phyloP scores from a whole-genome alignment of 208 protist species.

The Trypanosoma rangeli region DNA sequence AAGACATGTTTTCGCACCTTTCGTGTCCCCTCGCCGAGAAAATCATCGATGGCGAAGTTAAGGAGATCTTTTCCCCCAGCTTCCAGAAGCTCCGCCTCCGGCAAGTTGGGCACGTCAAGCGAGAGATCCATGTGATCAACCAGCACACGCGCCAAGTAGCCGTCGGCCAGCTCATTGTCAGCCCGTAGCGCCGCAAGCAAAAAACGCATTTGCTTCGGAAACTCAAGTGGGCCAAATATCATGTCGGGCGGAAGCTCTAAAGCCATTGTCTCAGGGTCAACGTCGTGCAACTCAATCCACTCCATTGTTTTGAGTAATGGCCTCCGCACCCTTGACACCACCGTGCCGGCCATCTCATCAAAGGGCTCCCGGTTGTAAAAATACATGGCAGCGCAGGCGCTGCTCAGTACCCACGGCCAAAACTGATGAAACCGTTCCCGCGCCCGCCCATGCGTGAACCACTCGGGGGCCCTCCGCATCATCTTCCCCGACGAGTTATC shows the following conservation, averaged over 20 bases:
- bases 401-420: constrained; percentile 88
- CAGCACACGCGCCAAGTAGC: constrained; percentile 84
- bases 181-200: constrained; percentile 78
- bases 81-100: constrained; percentile 63
- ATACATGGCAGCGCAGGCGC: constrained; percentile 75
- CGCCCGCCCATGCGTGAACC: constrained; percentile 81
- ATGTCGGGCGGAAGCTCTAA: constrained; percentile 88
- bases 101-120: constrained; percentile 71
- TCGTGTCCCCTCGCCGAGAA: constrained; percentile 55
- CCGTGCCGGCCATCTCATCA: constrained; percentile 75
- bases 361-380: constrained; percentile 87
- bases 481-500: constrained; percentile 20
- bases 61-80: constrained; percentile 68
- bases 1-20: constrained; percentile 79
- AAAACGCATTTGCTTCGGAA: constrained; percentile 88
- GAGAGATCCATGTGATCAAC: constrained; percentile 89
- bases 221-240: constrained; percentile 87
- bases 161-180: constrained; percentile 89
- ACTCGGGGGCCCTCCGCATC: constrained; percentile 83
- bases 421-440: constrained; percentile 80
- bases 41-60: constrained; percentile 82
- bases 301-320: constrained; percentile 84
- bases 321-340: constrained; percentile 75
- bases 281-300: constrained; percentile 89
- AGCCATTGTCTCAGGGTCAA: constrained; percentile 87